phyloP scores from a whole-genome alignment of 768 basidiomycete genomes.

The Leccinum pellstonianum region DNA sequence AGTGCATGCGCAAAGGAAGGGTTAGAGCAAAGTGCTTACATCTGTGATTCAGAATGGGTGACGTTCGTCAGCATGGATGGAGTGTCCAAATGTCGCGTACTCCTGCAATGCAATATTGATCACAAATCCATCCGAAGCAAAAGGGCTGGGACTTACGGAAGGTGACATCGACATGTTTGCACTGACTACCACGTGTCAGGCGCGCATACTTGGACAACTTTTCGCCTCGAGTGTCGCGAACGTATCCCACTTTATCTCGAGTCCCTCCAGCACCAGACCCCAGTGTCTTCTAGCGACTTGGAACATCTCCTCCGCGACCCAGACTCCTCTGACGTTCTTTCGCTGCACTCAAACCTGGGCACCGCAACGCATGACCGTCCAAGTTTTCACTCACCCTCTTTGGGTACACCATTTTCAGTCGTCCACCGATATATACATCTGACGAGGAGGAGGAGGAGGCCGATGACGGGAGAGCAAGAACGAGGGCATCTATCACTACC shows the following conservation, averaged over 20 bases:
- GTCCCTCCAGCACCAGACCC: too few species aligned
- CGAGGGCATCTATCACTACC: constrained; percentile 22
- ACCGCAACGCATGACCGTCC: constrained; percentile 14
- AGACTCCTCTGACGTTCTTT: constrained; percentile 53
- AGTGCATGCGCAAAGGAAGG: background rate
- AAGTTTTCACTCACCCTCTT: too few species aligned
- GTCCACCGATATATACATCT: constrained; percentile 50
- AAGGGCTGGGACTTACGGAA: background rate
- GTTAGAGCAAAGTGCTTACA: constrained; percentile 1
- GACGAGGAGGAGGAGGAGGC: constrained; percentile 36
- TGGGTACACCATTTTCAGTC: constrained; percentile 12
- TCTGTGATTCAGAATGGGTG: background rate
- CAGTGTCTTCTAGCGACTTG: too few species aligned
- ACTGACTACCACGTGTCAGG: too few species aligned
- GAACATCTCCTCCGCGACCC: constrained; percentile 28
- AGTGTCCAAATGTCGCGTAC: constrained; percentile 4
- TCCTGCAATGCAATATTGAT: background rate
- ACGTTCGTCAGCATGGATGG: background rate
- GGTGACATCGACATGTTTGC: too few species aligned
- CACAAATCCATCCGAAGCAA: background rate
- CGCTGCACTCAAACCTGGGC: constrained; percentile 48
- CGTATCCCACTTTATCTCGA: too few species aligned
- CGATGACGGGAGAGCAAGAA: constrained; percentile 20
- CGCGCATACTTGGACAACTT: too few species aligned
- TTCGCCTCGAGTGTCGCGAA: too few species aligned